phyloP scores from a whole-genome alignment of 176 grass and related monocot species.

The Carex pumila region DNA sequence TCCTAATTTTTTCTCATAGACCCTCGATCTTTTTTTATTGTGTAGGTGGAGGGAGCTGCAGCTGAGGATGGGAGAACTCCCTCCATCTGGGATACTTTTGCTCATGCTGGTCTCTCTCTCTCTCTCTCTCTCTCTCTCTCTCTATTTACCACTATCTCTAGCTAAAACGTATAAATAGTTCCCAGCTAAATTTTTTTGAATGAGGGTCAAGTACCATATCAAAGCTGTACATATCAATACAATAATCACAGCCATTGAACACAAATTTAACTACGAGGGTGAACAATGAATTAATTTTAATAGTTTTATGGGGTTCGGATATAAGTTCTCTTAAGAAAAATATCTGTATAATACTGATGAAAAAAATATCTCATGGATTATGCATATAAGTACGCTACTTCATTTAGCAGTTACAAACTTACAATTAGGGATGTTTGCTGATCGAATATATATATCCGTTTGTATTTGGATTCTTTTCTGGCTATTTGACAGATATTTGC shows the following conservation, averaged over 20 bases:
- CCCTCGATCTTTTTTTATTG: not conserved
- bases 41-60: conserved; percentile 57
- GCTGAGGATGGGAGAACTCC: conserved; percentile 64
- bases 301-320: not conserved
- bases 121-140: not conserved
- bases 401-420: too few species aligned
- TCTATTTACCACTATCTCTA: not conserved
- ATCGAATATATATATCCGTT: too few species aligned
- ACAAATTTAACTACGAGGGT: not conserved
- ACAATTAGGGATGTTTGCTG: too few species aligned
- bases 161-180: too few species aligned
- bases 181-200: not conserved
- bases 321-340: not conserved
- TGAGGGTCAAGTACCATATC: not conserved
- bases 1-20: not conserved
- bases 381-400: too few species aligned
- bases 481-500: too few species aligned
- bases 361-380: too few species aligned
- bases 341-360: too few species aligned
- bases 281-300: not conserved
- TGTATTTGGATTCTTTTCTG: too few species aligned
- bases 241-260: not conserved
- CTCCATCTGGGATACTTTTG: conserved; percentile 67
- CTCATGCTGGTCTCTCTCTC: conserved; percentile 44
- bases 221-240: not conserved